phyloP scores from a whole-genome alignment of 257 asterid genomes.

The Linaria vulgaris region DNA sequence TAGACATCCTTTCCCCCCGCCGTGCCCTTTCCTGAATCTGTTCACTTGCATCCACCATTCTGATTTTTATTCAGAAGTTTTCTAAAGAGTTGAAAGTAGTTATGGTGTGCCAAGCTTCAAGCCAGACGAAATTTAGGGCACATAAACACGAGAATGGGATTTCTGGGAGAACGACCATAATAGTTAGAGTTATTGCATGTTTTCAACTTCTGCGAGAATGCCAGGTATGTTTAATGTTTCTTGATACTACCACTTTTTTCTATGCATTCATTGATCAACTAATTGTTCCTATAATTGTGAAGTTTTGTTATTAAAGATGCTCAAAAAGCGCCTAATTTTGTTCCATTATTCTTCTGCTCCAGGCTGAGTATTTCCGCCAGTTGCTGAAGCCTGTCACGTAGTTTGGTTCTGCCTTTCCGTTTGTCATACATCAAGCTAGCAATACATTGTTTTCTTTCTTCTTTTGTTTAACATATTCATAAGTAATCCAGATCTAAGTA shows the following conservation, averaged over 20 bases:
- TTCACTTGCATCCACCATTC: constrained; percentile 21
- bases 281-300: neutral
- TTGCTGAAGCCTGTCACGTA: constrained; percentile 93
- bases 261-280: neutral
- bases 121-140: constrained; percentile 69
- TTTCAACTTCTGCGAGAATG: constrained; percentile 77
- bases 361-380: constrained; percentile 93
- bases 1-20: constrained; percentile 18
- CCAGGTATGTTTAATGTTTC: constrained; percentile 55
- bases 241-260: neutral
- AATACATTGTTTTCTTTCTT: constrained; percentile 31
- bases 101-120: constrained; percentile 94
- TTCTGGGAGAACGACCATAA: constrained; percentile 65
- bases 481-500: constrained; percentile 33
- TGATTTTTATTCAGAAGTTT: constrained; percentile 32
- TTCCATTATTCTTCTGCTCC: constrained; percentile 29
- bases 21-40: constrained; percentile 16
- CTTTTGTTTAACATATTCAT: constrained; percentile 36
- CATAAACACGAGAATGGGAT: constrained; percentile 79
- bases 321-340: constrained; percentile 28
- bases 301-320: neutral
- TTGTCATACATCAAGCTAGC: constrained; percentile 42
- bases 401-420: constrained; percentile 38
- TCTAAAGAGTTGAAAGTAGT: constrained; percentile 52
- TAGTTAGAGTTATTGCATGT: constrained; percentile 81